These are phyloP conservation scores for Aspergillus melleus DNA, from an alignment of 2,329 filamentous ascomycete species.

Conservation along the genomic window DNA sequence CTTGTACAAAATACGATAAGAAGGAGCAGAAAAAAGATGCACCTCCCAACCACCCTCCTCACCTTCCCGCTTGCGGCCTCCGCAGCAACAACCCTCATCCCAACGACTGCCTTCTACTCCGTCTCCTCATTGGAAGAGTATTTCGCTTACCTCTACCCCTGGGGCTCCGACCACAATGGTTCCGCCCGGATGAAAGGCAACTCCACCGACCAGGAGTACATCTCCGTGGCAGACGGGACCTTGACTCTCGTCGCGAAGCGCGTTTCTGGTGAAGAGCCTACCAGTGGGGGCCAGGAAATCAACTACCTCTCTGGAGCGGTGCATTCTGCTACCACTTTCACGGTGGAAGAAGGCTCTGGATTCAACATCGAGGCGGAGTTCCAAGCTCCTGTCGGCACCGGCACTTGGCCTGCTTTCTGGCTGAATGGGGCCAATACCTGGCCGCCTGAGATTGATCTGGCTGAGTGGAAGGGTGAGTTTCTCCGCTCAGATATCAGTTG, in stretches of 20 bases:
- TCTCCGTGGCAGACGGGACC: conserved; percentile 43
- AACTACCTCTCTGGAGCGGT: conserved; percentile 55
- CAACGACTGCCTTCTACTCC: conserved; percentile 31
- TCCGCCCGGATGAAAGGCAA: conserved; percentile 52
- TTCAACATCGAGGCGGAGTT: conserved; percentile 43
- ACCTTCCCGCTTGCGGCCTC: conserved; percentile 7
- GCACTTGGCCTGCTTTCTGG: conserved; percentile 63
- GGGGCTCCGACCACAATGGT: conserved; percentile 60
- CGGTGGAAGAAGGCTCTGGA: conserved; percentile 38
- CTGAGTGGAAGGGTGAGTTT: conserved; percentile 57
- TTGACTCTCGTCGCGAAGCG: conserved; percentile 52
- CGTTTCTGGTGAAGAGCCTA: conserved; percentile 32
- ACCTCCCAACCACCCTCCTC: conserved; percentile 1
- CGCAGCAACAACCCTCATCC: conserved; percentile 22
- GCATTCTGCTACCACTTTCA: conserved; percentile 45
- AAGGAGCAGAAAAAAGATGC: neutral
- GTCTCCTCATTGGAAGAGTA: conserved; percentile 36
- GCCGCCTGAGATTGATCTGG: conserved; percentile 62
- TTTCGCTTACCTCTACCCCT: conserved; percentile 58
- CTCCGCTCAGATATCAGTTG: neutral
- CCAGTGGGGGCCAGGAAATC: conserved; percentile 38
- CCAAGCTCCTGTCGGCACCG: conserved; percentile 38
- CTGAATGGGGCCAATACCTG: conserved; percentile 55
- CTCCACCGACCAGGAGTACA: conserved; percentile 40
- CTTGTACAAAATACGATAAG: neutral